A percentile compares a stretch with the other conserved stretches of the same genome.
phyloP scores from a whole-genome alignment of 371 early-diverging fungal genomes.

The Encephalitozoon romaleae region DNA sequence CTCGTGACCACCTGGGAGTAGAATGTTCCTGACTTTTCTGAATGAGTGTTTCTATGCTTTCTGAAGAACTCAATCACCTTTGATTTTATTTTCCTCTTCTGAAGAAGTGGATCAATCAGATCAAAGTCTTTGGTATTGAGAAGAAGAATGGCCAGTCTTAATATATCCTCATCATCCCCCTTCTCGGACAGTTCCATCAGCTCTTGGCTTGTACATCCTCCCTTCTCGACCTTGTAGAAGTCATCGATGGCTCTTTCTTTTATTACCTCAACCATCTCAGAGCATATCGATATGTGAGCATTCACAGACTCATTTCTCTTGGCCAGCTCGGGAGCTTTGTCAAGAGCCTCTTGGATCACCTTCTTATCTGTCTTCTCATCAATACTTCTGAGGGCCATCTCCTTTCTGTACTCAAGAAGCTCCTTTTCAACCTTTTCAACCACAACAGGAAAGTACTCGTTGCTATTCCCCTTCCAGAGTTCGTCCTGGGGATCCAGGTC shows the following conservation, averaged over 20 bases:
- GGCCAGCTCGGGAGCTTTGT: conserved; percentile 81
- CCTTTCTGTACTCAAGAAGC: conserved; percentile 58
- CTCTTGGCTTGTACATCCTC: conserved; percentile 62
- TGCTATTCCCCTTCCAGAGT: conserved; percentile 83
- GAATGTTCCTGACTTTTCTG: not conserved
- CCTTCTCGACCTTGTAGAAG: conserved; percentile 83
- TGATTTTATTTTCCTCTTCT: conserved; percentile 44
- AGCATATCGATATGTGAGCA: conserved; percentile 94
- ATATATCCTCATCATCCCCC: conserved; percentile 46
- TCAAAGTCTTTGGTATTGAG: conserved; percentile 22
- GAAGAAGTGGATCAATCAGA: conserved; percentile 39
- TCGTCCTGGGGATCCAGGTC: conserved; percentile 75
- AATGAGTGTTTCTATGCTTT: not conserved
- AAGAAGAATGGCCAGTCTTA: conserved; percentile 45
- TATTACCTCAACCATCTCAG: conserved; percentile 74
- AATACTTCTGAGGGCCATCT: conserved; percentile 54
- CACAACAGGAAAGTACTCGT: conserved; percentile 87
- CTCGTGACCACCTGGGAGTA: conserved; percentile 14
- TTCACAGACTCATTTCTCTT: conserved; percentile 83
- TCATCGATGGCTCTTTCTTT: conserved; percentile 84
- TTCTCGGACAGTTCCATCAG: conserved; percentile 45
- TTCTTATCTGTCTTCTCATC: conserved; percentile 46
- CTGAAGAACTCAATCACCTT: conserved; percentile 31
- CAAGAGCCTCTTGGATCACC: conserved; percentile 70
- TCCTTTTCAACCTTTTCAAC: conserved; percentile 66